These are phyloP conservation scores for Trichoderma atrobrunneum DNA, from an alignment of 2,329 filamentous ascomycete species.

Conservation along the genomic window DNA sequence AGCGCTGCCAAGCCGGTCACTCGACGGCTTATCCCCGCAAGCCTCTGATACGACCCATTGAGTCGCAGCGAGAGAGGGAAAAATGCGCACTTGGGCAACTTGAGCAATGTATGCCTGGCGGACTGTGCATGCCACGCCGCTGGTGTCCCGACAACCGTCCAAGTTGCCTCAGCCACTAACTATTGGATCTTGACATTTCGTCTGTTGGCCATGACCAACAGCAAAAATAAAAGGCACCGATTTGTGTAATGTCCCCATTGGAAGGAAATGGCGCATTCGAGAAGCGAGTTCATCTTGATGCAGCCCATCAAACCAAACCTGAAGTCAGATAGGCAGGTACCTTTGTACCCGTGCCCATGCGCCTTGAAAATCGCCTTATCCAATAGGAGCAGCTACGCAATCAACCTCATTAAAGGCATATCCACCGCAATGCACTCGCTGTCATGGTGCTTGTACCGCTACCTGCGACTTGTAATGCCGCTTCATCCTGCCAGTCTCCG, in stretches of 20 bases:
- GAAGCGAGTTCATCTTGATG: slow-evolving; percentile 10
- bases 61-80: neutral
- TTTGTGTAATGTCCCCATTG: neutral
- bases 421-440: slow-evolving; percentile 9
- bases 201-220: neutral
- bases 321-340: neutral
- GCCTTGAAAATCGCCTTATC: neutral
- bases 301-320: neutral
- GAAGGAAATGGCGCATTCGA: slow-evolving; percentile 17
- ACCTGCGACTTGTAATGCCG: neutral
- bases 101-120: neutral
- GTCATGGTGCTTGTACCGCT: neutral
- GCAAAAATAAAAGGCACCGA: neutral
- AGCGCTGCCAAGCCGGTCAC: neutral
- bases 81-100: neutral
- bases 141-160: neutral
- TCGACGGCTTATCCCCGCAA: neutral
- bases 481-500: neutral
- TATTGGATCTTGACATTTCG: neutral
- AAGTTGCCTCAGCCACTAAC: neutral
- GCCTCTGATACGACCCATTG: neutral
- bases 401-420: slow-evolving; percentile 16
- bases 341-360: neutral
- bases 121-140: neutral
- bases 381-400: slow-evolving; percentile 6